phyloP scores from a whole-genome alignment of 345 rosid genomes.

The Abelmoschus esculentus region DNA sequence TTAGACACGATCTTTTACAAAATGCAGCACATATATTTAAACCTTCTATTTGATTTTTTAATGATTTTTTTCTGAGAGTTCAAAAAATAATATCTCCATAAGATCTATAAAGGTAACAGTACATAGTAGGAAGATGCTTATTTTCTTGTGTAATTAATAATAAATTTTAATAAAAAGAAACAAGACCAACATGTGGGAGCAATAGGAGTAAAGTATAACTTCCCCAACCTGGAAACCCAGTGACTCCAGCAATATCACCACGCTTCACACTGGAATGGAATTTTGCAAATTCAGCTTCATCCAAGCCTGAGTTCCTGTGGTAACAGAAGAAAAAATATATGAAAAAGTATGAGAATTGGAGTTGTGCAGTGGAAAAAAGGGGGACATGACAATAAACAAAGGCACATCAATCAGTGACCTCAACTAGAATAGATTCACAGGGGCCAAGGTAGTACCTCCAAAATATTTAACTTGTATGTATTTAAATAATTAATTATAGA shows the following conservation, averaged over 20 bases:
- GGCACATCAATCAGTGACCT: not conserved
- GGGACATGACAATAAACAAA: not conserved
- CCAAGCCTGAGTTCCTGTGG: slow-evolving; percentile 69
- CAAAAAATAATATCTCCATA: too few species aligned
- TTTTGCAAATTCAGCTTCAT: slow-evolving; percentile 62
- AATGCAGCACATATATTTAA: not conserved
- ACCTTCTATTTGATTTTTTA: too few species aligned
- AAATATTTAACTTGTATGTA: not conserved
- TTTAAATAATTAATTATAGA: not conserved
- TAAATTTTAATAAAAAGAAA: not conserved
- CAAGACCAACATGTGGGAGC: not conserved
- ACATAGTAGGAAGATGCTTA: too few species aligned
- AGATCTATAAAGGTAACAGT: not conserved
- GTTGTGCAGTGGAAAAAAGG: not conserved
- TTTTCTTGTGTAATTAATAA: not conserved
- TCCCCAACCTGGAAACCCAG: slow-evolving; percentile 84
- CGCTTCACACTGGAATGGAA: slow-evolving; percentile 70
- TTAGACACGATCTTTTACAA: not conserved
- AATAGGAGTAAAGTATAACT: not conserved
- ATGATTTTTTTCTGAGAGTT: too few species aligned
- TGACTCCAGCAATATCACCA: slow-evolving; percentile 90
- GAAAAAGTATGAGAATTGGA: not conserved
- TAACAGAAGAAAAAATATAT: not conserved
- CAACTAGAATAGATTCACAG: not conserved
- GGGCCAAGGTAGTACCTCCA: not conserved